Percentiles rank a stretch among this genome's conserved stretches.
Evolutionary conservation across 1,284 basidiomycete genomes (phyloP).

Genomic region (Grifola frondosa): DNA sequence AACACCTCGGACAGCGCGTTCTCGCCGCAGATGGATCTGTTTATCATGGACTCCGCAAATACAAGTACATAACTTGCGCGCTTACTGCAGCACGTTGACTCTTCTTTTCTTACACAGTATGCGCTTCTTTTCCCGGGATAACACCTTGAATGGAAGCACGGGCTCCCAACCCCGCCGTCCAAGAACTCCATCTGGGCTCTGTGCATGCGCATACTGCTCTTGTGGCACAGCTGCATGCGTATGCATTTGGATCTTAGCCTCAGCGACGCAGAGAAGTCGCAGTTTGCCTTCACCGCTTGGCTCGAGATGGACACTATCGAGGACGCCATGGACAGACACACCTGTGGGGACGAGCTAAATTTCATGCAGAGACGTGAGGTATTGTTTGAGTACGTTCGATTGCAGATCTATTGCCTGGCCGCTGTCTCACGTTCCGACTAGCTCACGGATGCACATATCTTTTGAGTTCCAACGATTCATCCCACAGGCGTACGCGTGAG

Average conservation of each 20-base stretch:
- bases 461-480: conserved; percentile 64
- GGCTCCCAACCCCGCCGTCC: conserved; percentile 31
- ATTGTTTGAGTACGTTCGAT: too few relatives aligned
- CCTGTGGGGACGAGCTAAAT: conserved; percentile 60
- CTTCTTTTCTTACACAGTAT: conserved; percentile 43
- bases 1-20: conserved; percentile 36
- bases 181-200: conserved; percentile 72
- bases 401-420: conserved; percentile 62
- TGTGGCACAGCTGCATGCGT: conserved; percentile 68
- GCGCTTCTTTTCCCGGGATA: conserved; percentile 67
- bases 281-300: conserved; percentile 66
- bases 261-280: conserved; percentile 49
- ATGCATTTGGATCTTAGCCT: conserved; percentile 46
- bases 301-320: conserved; percentile 66
- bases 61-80: conserved; percentile 38
- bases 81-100: not conserved
- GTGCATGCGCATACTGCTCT: conserved; percentile 61
- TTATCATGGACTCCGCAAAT: conserved; percentile 63
- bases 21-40: conserved; percentile 46
- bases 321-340: conserved; percentile 56
- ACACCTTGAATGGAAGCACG: too few relatives aligned
- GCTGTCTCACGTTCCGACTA: conserved; percentile 48
- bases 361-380: too few relatives aligned
- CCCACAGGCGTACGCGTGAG: conserved; percentile 57
- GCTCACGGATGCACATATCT: conserved; percentile 64